Conservation (phyloP, 805 yeast species). For the Myxozyma geophila region DNA sequence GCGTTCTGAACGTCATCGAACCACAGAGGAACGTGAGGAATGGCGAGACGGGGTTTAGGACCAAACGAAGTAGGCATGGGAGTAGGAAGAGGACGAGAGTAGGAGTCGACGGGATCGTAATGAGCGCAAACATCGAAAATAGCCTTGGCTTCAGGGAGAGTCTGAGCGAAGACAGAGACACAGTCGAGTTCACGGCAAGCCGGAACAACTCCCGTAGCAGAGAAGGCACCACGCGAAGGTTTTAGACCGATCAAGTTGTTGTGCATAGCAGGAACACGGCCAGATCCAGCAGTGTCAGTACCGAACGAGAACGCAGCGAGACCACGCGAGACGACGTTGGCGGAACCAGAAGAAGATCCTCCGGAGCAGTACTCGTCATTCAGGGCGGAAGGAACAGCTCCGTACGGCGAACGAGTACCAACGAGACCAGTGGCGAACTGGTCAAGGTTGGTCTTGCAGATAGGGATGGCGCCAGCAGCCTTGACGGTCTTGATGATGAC, state of each 20-base stretch:
- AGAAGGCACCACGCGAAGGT: conserved; percentile 86
- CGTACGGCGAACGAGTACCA: conserved; percentile 94
- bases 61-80: conserved; percentile 66
- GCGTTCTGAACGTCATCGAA: conserved; percentile 84
- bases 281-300: conserved; percentile 98
- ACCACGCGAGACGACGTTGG: conserved; percentile 86
- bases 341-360: conserved; percentile 95
- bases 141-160: conserved; percentile 79
- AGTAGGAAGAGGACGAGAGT: conserved; percentile 73
- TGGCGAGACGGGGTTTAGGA: conserved; percentile 66
- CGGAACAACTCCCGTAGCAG: conserved; percentile 92
- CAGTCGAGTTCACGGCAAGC: conserved; percentile 97
- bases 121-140: conserved; percentile 72
- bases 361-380: conserved; percentile 80
- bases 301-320: conserved; percentile 87
- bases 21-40: conserved; percentile 77
- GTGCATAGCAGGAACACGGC: conserved; percentile 96
- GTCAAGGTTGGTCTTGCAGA: conserved; percentile 94
- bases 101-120: conserved; percentile 76
- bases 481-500: conserved; percentile 74
- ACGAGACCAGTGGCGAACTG: conserved; percentile 98
- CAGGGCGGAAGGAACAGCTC: conserved; percentile 81
- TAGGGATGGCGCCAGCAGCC: conserved; percentile 86
- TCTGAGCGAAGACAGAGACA: conserved; percentile 81
- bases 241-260: conserved; percentile 91